Conservation (phyloP, 768 basidiomycete species). For the Multifurca ochricompacta region DNA sequence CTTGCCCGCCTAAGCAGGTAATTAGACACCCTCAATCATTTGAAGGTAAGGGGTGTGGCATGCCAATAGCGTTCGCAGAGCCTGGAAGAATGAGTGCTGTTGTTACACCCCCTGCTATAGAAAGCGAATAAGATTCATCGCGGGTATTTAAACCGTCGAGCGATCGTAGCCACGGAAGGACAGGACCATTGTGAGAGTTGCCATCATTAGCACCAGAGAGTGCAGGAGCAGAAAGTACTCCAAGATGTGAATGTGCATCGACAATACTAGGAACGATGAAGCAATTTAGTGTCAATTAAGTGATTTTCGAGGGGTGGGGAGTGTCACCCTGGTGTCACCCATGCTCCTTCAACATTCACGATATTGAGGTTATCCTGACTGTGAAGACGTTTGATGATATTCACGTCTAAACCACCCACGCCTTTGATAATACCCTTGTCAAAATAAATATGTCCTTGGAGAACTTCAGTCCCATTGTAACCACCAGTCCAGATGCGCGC, state of each 20-base stretch:
- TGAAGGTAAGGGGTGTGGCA: slow-evolving; percentile 21
- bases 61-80: slow-evolving; percentile 57
- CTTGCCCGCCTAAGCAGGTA: slow-evolving; percentile 53
- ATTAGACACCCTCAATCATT: slow-evolving; percentile 3
- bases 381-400: neutral
- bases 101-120: slow-evolving; percentile 72
- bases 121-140: slow-evolving; percentile 58
- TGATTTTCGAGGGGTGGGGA: neutral
- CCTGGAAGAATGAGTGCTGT: slow-evolving; percentile 72
- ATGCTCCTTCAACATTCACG: slow-evolving; percentile 54
- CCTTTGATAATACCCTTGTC: slow-evolving; percentile 55
- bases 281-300: neutral
- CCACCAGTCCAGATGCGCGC: slow-evolving; percentile 75
- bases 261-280: slow-evolving; percentile 32
- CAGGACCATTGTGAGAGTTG: slow-evolving; percentile 37
- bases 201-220: slow-evolving; percentile 39
- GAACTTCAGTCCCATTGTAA: slow-evolving; percentile 44
- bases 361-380: slow-evolving; percentile 25
- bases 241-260: slow-evolving; percentile 54
- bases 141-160: slow-evolving; percentile 80
- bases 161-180: slow-evolving; percentile 66
- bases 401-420: slow-evolving; percentile 34
- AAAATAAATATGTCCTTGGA: slow-evolving; percentile 54
- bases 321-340: slow-evolving; percentile 50
- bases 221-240: slow-evolving; percentile 28